phyloP scores from a whole-genome alignment of 345 rosid species.

The Eucalyptus marginata region DNA sequence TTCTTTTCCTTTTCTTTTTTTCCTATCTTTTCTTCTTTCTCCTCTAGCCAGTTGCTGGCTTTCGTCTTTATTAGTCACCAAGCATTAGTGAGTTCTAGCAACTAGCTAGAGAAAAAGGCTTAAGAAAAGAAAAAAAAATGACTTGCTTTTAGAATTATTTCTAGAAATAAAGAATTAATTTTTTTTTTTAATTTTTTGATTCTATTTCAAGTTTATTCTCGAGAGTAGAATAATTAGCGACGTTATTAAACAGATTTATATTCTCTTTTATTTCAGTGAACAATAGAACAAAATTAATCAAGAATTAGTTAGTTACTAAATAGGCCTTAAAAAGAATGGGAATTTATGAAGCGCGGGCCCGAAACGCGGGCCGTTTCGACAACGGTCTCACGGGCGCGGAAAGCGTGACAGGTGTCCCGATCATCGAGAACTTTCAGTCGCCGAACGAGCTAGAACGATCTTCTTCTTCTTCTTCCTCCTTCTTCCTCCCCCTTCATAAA shows the following conservation, averaged over 20 bases:
- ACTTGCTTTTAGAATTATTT: too few species aligned
- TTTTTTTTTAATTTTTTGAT: rapidly evolving
- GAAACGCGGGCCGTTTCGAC: neutral
- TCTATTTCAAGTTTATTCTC: rapidly evolving
- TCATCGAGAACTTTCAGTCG: neutral
- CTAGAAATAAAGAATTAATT: rapidly evolving
- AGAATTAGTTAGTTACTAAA: too few species aligned
- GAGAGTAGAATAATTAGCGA: rapidly evolving
- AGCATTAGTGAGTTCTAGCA: too few species aligned
- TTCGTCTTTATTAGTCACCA: too few species aligned
- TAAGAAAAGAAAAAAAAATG: too few species aligned
- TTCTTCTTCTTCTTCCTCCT: neutral
- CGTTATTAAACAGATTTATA: rapidly evolving
- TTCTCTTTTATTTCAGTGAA: rapidly evolving
- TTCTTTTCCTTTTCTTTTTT: too few species aligned
- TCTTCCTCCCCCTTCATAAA: neutral
- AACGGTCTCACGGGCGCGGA: neutral
- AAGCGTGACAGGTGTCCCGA: neutral
- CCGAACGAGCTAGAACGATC: neutral
- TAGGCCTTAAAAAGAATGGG: too few species aligned
- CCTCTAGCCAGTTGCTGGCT: rapidly evolving
- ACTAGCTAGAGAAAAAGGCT: too few species aligned
- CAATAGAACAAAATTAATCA: too few species aligned
- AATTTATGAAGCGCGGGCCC: neutral
- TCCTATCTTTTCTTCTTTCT: too few species aligned